A percentile compares a stretch with the other conserved stretches of the same genome.
phyloP scores from a whole-genome alignment of 768 basidiomycete genomes.

The Calocybe cyanea region DNA sequence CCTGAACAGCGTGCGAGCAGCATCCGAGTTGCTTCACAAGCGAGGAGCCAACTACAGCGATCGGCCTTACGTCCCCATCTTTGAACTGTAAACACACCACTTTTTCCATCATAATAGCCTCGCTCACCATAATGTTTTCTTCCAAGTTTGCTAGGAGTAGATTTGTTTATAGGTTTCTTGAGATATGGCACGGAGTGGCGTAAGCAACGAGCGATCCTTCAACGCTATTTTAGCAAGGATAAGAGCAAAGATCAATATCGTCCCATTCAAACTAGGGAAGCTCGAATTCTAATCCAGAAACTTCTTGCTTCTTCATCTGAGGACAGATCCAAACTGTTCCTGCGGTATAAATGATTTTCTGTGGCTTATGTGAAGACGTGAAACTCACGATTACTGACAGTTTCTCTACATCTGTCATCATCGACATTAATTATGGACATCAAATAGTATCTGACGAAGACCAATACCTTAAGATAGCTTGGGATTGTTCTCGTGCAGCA shows the following conservation, averaged over 20 bases:
- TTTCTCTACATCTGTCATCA: constrained; percentile 18
- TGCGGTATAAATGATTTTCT: constrained; percentile 4
- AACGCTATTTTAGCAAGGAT: constrained; percentile 7
- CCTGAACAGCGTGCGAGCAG: constrained; percentile 13
- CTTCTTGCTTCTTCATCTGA: constrained; percentile 13
- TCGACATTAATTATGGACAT: constrained; percentile 29
- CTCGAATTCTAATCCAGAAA: constrained; percentile 14
- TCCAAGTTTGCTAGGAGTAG: too few relatives aligned
- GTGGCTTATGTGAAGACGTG: background rate
- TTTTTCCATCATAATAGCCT: background rate
- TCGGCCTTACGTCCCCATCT: constrained; percentile 11
- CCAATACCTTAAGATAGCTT: constrained; percentile 31
- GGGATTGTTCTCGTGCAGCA: constrained; percentile 25
- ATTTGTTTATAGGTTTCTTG: too few relatives aligned
- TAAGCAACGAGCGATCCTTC: constrained; percentile 10
- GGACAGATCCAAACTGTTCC: constrained; percentile 13
- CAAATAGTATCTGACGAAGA: constrained; percentile 30
- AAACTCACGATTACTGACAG: background rate
- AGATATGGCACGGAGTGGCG: constrained; percentile 10
- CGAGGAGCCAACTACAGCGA: constrained; percentile 9
- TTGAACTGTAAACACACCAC: background rate
- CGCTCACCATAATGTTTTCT: too few relatives aligned
- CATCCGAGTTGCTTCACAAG: constrained; percentile 14
- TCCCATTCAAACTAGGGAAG: constrained; percentile 13
- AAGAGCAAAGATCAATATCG: constrained; percentile 1